Evolutionary conservation across 1,284 basidiomycete genomes (phyloP).

Genomic region (Moesziomyces aphidis): DNA sequence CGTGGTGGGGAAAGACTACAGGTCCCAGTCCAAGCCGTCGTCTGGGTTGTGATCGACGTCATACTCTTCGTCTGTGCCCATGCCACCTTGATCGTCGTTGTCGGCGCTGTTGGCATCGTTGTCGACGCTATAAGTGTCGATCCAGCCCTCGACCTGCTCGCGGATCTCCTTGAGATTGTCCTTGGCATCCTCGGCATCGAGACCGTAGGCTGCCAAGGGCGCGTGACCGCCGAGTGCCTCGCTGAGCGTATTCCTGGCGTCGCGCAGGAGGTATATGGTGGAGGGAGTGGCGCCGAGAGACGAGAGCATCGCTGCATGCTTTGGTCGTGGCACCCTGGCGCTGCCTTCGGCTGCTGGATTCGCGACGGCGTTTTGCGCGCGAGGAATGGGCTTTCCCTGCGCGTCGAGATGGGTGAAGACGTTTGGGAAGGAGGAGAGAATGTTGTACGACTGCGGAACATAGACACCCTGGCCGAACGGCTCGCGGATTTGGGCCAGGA

Average conservation of each 20-base stretch:
- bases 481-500: constrained; percentile 22
- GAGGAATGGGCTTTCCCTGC: constrained; percentile 11
- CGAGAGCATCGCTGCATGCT: constrained; percentile 42
- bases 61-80: constrained; percentile 60
- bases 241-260: constrained; percentile 39
- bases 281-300: constrained; percentile 47
- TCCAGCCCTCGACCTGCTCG: constrained; percentile 56
- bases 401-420: constrained; percentile 43
- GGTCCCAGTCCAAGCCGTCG: constrained; percentile 44
- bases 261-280: constrained; percentile 34
- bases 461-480: constrained; percentile 44
- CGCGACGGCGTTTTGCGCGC: neutral
- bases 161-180: constrained; percentile 60
- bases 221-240: constrained; percentile 50
- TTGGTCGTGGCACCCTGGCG: constrained; percentile 10
- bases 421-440: constrained; percentile 47
- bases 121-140: constrained; percentile 53
- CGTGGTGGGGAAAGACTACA: neutral
- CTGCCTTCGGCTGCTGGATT: neutral
- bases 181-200: constrained; percentile 45
- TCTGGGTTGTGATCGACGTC: constrained; percentile 43
- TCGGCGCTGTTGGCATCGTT: constrained; percentile 17
- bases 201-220: constrained; percentile 49
- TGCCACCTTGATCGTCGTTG: constrained; percentile 44
- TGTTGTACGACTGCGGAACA: constrained; percentile 52